These are phyloP conservation scores for Arctium minus DNA, from an alignment of 129 eudicot species.

Conservation along the genomic window DNA sequence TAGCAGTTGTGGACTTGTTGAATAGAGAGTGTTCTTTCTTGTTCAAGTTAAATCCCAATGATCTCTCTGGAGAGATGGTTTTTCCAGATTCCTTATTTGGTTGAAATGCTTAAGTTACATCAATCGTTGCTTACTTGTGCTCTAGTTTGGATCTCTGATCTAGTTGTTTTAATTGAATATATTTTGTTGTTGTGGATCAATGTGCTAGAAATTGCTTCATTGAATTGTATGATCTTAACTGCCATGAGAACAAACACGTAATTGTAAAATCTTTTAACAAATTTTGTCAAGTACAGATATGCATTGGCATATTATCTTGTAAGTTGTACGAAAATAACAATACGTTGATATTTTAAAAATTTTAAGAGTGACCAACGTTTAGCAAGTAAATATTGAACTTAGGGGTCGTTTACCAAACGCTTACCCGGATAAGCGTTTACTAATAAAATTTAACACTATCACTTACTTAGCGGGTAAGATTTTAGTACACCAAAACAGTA, in stretches of 20 bases:
- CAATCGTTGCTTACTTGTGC: neutral
- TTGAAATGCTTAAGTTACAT: neutral
- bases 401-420: too few species aligned
- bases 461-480: too few species aligned
- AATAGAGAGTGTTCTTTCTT: constrained; percentile 66
- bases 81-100: neutral
- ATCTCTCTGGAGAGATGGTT: constrained; percentile 86
- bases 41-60: constrained; percentile 66
- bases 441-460: too few species aligned
- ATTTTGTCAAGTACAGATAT: neutral
- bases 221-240: neutral
- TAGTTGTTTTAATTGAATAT: neutral
- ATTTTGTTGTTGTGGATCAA: neutral
- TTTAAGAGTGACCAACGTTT: neutral
- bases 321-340: neutral
- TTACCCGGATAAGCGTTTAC: too few species aligned
- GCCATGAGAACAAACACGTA: neutral
- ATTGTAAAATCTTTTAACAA: neutral
- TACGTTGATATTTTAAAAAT: neutral
- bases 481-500: too few species aligned
- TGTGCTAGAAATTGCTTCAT: neutral
- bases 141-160: neutral
- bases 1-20: constrained; percentile 67
- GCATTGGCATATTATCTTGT: neutral
- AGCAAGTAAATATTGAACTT: neutral